phyloP scores from a whole-genome alignment of 176 grass and related monocot genomes.

The Oryza meyeriana region DNA sequence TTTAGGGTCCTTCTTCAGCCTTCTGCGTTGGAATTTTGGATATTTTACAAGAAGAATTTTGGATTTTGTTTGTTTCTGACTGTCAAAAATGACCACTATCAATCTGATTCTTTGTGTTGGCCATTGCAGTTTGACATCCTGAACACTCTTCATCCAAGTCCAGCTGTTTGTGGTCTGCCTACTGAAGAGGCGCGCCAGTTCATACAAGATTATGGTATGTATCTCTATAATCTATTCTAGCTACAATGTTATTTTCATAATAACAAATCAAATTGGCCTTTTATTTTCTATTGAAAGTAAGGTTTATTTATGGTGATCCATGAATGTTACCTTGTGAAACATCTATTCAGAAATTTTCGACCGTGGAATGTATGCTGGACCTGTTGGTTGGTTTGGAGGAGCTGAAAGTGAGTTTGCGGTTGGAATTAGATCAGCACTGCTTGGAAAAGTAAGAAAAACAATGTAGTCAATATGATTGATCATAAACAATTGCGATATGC shows the following conservation, averaged over 20 bases:
- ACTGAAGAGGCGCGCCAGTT: constrained; percentile 69
- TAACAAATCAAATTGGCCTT: not conserved
- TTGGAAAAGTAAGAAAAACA: constrained; percentile 68
- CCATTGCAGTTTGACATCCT: constrained; percentile 85
- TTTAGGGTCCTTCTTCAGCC: not conserved
- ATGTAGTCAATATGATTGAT: not conserved
- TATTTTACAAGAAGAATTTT: not conserved
- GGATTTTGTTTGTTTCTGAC: not conserved
- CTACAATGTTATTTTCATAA: not conserved
- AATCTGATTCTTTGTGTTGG: not conserved
- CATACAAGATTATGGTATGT: constrained; percentile 79
- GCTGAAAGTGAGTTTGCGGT: constrained; percentile 94
- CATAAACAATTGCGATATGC: not conserved
- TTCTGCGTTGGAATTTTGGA: not conserved
- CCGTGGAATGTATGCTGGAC: constrained; percentile 94
- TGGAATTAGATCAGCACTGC: constrained; percentile 88
- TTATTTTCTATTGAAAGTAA: not conserved
- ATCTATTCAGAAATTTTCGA: constrained; percentile 66
- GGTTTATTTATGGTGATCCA: not conserved
- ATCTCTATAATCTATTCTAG: not conserved
- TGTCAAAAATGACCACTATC: not conserved
- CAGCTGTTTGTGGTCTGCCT: constrained; percentile 93
- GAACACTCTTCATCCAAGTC: constrained; percentile 88
- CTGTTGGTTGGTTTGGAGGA: constrained; percentile 96
- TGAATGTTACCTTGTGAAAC: not conserved